Conservation (phyloP, 2,329 filamentous ascomycete genomes). For the Monilinia polystroma region DNA sequence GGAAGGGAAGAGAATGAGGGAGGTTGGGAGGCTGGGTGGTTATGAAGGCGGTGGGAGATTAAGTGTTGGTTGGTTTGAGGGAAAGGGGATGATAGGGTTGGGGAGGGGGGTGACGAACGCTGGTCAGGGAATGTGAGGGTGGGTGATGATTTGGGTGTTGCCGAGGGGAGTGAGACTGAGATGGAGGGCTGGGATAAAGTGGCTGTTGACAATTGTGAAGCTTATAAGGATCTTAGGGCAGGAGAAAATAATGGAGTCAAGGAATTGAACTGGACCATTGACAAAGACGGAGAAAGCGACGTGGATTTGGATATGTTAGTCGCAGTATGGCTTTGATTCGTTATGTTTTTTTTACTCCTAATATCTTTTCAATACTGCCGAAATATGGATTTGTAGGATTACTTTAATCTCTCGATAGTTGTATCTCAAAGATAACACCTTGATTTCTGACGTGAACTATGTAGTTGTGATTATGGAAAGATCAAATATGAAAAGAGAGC, state of each 20-base stretch:
- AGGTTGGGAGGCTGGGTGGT: slow-evolving; percentile 15
- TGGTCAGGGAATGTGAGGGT: too few relatives aligned
- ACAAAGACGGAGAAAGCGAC: not conserved
- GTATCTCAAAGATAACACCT: not conserved
- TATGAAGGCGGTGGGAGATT: slow-evolving; percentile 12
- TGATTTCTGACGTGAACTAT: not conserved
- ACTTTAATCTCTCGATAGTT: not conserved
- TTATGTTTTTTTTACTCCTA: slow-evolving; percentile 4
- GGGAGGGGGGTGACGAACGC: slow-evolving; percentile 10
- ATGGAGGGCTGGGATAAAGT: slow-evolving; percentile 12
- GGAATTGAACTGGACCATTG: not conserved
- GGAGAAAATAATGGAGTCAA: not conserved
- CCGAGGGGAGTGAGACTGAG: not conserved
- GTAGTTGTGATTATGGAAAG: not conserved
- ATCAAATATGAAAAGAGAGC: too few relatives aligned
- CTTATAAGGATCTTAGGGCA: too few relatives aligned
- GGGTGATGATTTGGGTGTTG: not conserved
- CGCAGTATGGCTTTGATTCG: slow-evolving; percentile 19
- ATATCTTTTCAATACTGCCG: slow-evolving; percentile 8
- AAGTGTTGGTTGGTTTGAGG: not conserved
- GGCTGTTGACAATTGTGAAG: not conserved
- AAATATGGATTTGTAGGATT: not conserved
- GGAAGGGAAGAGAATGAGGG: slow-evolving; percentile 20
- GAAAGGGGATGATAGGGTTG: slow-evolving; percentile 8
- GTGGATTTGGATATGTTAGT: slow-evolving; percentile 20